A percentile compares a stretch with the other conserved stretches of the same genome.
Conservation (phyloP, 2,329 filamentous ascomycete species). For the Ustilaginoidea virens region DNA sequence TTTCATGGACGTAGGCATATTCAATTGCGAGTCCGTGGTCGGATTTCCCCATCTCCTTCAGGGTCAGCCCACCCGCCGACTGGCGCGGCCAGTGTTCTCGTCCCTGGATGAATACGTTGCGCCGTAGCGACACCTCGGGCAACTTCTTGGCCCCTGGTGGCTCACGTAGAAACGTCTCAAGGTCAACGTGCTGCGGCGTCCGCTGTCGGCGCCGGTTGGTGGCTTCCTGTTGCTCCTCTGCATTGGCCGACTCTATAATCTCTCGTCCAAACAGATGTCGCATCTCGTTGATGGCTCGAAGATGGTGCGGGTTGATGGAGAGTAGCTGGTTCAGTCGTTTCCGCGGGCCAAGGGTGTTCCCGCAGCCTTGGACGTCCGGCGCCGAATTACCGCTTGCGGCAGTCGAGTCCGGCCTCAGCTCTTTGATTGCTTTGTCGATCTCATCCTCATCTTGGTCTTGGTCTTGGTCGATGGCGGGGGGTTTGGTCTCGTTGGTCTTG, state of each 20-base stretch:
- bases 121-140: constrained; percentile 53
- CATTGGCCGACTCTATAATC: constrained; percentile 37
- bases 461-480: too few relatives aligned
- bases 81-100: constrained; percentile 77
- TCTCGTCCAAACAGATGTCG: constrained; percentile 41
- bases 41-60: constrained; percentile 42
- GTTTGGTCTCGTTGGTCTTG: too few relatives aligned
- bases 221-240: constrained; percentile 30
- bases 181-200: constrained; percentile 36
- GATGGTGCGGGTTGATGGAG: constrained; percentile 45
- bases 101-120: constrained; percentile 74
- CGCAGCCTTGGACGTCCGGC: too few relatives aligned
- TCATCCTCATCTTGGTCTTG: constrained; percentile 27
- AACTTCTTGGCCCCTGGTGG: constrained; percentile 44
- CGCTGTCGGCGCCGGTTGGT: constrained; percentile 17
- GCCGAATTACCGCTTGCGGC: too few relatives aligned
- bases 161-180: constrained; percentile 37
- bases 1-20: constrained; percentile 66
- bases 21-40: constrained; percentile 41
- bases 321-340: constrained; percentile 25
- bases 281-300: constrained; percentile 90
- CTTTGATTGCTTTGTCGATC: constrained; percentile 37
- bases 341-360: constrained; percentile 4
- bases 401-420: constrained; percentile 17
- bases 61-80: constrained; percentile 66